Evolutionary conservation across 805 yeast genomes (phyloP), one percentile per base, ranked within the genome.

Genomic region (Isabelozyma gotoi): DNA sequence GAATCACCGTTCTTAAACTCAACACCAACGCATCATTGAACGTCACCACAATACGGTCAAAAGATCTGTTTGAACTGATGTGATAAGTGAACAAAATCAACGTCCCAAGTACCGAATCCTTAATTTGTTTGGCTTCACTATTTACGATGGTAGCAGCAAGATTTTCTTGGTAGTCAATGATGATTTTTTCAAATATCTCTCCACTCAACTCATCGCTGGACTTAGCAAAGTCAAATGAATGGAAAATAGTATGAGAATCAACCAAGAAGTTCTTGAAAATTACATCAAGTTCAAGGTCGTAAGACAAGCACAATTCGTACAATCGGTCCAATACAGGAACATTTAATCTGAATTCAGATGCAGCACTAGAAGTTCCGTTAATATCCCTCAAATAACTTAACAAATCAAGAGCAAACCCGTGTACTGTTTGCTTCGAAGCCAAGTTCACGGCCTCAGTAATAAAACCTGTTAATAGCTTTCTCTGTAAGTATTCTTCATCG

Each of bases 401-500:
- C 38, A 48, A 54, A 19, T 59, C 62, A 17, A 56, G 44, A 3
- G 68, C 39, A 42, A 45, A 59, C 3, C 68, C 68, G 39, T 49
- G 36, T 29, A 42, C 29, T 38, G 41, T 45, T 12, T 40, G 31
- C 15, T 44, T 46, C 31, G 56, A 52, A 15, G 71, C 50, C 10
- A 73, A 54, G 33, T 73, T 77, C 11, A 80, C 62, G 2, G 76
- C 57, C 51, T 80, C 76, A 1, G 91, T 77, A 16, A 85, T 50
- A 38, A 86, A 77, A 38, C 83, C 76, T 33, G 82, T 80, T 41
- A 92, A 65, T 34, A 90, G 64, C 50, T 77, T 78, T 31, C 88
- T 73, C 55, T 87, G 92, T 27, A 85, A 63, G 44, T 73, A 76
- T 6, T 74, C 67, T 59, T 86, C 94, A 50, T 81, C 83, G 29